Evolutionary conservation across 1,139 yeast species (phyloP), one percentile per base, ranked within the genome.

Genomic region (Pichia sp.): DNA sequence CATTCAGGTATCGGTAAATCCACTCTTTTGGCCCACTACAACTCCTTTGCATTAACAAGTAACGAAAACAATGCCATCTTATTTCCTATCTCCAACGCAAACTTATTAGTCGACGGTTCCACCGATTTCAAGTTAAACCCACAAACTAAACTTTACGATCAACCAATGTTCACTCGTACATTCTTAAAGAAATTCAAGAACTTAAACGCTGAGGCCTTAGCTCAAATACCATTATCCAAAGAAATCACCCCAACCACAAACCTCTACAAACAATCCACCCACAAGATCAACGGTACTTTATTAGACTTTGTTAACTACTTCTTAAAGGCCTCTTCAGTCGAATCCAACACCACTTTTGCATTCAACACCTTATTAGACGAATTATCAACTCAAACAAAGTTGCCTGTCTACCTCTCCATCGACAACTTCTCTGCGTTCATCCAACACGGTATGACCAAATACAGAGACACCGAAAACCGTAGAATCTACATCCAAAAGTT

Each of bases 1-100:
- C 81, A 76, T 48, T 70, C 79, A 42, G 96, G 96, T 40, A 75
- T 77, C 11, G 98, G 98, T 11, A 91, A 91, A 68, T 78, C 93
- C 3, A 79, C 90, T 0, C 65, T 85, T 35, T 59, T 91, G 43
- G 69, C 93, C 0, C 96, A 91, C 64, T 73, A 83, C 1, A 85
- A 85, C 48, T 84, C 93, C 0, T 60, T 76, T 38, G 81, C 82
- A 5, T 34, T 59, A 4, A 40, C 50, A 1, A 24, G 52, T 5
- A 50, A 54, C 11, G 38, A 38, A 11, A 40, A 44, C 14, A 40
- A 48, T n/a, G 72, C 77, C 19, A 70, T 88, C 18, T 69, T 87
- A 4, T 62, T 91, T 42, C 89, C 88, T 51, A 67, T 91, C 24
- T 80, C 89, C 27, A 71, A 81, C 52, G 83, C 90, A 1, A 78